Evolutionary conservation across 345 rosid genomes (phyloP).

Genomic region (Acer negundo): DNA sequence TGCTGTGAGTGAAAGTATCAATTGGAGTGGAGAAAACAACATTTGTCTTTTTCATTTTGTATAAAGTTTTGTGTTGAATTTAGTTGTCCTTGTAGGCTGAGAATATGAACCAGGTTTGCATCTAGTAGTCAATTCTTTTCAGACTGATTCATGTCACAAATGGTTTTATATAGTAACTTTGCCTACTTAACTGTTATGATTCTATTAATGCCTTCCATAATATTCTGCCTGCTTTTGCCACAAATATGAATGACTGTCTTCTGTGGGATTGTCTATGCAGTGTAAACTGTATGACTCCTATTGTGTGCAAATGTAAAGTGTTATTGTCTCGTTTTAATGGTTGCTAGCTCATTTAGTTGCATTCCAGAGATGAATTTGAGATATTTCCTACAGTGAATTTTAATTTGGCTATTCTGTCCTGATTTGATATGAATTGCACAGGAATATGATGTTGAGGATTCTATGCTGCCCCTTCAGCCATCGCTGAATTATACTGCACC

Average conservation of each 20-base stretch:
- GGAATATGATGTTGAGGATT: constrained; percentile 99
- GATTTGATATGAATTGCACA: constrained; percentile 32
- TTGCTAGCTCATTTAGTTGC: constrained; percentile 4
- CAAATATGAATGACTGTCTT: background rate
- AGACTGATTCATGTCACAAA: background rate
- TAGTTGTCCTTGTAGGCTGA: background rate
- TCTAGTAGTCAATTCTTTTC: background rate
- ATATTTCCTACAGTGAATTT: background rate
- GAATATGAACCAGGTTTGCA: background rate
- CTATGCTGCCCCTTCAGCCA: constrained; percentile 90
- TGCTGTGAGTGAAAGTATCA: constrained; percentile 59
- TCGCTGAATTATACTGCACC: constrained; percentile 93
- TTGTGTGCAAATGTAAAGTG: background rate
- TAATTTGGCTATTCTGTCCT: constrained; percentile 10
- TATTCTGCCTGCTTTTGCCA: background rate
- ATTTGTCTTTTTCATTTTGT: background rate
- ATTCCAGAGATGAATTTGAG: background rate
- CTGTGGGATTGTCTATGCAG: background rate
- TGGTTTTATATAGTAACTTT: background rate
- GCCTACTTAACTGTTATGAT: background rate
- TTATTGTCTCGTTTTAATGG: background rate
- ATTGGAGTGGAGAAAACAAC: constrained; percentile 4
- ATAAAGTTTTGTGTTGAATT: background rate
- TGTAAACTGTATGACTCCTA: constrained; percentile 1
- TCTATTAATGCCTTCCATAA: constrained; percentile 5